phyloP scores from a whole-genome alignment of 73 alveolate species.

The Breviolum minutum region DNA sequence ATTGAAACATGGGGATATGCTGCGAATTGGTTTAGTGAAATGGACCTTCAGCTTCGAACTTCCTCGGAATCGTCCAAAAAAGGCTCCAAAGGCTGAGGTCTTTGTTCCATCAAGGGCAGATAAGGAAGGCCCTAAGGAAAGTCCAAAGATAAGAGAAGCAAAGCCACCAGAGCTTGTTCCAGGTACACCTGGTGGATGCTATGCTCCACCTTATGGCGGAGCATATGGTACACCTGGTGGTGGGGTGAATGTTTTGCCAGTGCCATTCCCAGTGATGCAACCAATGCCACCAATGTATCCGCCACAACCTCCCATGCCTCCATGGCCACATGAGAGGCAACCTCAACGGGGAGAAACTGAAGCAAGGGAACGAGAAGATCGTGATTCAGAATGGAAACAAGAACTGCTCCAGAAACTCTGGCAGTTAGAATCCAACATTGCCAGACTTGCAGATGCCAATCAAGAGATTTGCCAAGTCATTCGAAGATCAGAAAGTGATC shows the following conservation, averaged over 20 bases:
- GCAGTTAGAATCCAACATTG: constrained; percentile 50
- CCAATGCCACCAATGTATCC: constrained; percentile 8
- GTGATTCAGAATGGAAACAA: constrained; percentile 14
- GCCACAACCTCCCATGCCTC: constrained; percentile 2
- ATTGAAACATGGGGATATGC: constrained; percentile 57
- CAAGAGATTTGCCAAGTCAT: constrained; percentile 70
- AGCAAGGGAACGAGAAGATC: background rate
- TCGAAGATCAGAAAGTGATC: background rate
- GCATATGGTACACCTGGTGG: background rate
- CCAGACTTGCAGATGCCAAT: constrained; percentile 73
- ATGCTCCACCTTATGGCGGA: background rate
- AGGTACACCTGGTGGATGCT: background rate
- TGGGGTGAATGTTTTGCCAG: constrained; percentile 46
- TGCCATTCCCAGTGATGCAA: constrained; percentile 65
- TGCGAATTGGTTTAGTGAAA: constrained; percentile 35
- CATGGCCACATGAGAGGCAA: background rate
- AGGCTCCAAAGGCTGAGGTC: background rate
- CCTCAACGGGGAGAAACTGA: background rate
- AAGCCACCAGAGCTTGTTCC: background rate
- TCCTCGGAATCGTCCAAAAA: background rate
- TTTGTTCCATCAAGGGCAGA: background rate
- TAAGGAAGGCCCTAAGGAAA: background rate
- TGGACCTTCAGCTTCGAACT: constrained; percentile 84
- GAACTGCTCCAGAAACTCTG: constrained; percentile 63
- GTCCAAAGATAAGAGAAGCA: constrained; percentile 2